Conservation (phyloP, 2,329 filamentous ascomycete genomes). For the Chaetothyriales sp. region DNA sequence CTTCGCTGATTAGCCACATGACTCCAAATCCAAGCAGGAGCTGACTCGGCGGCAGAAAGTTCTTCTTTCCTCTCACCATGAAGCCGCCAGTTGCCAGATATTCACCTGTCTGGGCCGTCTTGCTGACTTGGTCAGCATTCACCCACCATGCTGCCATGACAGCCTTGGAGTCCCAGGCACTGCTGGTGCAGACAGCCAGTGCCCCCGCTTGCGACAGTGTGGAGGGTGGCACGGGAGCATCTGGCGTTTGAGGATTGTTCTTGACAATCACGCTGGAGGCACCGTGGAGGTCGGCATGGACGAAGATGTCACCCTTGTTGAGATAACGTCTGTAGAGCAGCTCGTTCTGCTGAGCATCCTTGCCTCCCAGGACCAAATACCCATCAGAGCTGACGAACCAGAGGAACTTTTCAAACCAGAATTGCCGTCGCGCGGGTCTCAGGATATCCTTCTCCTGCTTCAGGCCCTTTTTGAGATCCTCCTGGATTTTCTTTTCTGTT, state of each 20-base stretch:
- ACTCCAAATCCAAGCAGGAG: slow-evolving; percentile 77
- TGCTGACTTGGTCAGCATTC: slow-evolving; percentile 75
- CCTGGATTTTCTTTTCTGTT: slow-evolving; percentile 73
- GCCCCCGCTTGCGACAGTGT: slow-evolving; percentile 84
- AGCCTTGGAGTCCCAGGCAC: slow-evolving; percentile 91
- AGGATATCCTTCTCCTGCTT: slow-evolving; percentile 86
- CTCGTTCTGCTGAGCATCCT: slow-evolving; percentile 80
- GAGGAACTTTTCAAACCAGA: slow-evolving; percentile 96
- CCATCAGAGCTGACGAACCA: slow-evolving; percentile 95
- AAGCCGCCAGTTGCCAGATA: slow-evolving; percentile 69
- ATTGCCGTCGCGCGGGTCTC: slow-evolving; percentile 64
- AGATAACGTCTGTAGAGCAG: slow-evolving; percentile 78
- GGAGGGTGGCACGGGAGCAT: slow-evolving; percentile 79
- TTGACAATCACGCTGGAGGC: slow-evolving; percentile 81
- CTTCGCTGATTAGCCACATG: slow-evolving; percentile 77
- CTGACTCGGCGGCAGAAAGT: slow-evolving; percentile 76
- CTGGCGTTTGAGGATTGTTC: slow-evolving; percentile 62
- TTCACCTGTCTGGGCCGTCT: slow-evolving; percentile 66
- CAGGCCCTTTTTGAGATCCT: slow-evolving; percentile 72
- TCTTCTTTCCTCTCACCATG: slow-evolving; percentile 72
- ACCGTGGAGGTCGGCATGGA: slow-evolving; percentile 77
- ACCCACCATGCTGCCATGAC: slow-evolving; percentile 97
- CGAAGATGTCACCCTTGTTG: slow-evolving; percentile 78
- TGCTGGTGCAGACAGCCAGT: slow-evolving; percentile 70
- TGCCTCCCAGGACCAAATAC: slow-evolving; percentile 79